Percentiles rank a stretch among this genome's conserved stretches.
Evolutionary conservation across 495 filamentous ascomycete species (phyloP).

Genomic region (Neurospora pannonica): DNA sequence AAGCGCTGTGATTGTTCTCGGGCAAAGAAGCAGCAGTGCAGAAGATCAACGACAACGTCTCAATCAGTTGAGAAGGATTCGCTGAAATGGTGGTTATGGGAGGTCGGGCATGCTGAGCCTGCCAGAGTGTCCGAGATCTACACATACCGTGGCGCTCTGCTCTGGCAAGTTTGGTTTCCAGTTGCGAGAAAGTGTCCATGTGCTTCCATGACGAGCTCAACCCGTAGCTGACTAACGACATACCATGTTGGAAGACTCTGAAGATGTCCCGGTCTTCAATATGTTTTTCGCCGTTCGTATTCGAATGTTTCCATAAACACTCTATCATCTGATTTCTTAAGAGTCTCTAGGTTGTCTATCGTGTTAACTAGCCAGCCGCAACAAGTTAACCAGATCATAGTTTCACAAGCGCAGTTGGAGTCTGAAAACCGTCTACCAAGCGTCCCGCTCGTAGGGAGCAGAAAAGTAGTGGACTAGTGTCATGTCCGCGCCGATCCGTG

Average conservation of each 20-base stretch:
- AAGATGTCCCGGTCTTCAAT: not conserved
- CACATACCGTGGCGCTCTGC: not conserved
- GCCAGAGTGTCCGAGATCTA: not conserved
- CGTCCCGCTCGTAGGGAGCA: not conserved
- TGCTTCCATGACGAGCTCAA: not conserved
- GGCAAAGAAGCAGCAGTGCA: not conserved
- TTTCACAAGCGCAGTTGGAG: not conserved
- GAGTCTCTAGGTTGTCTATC: not conserved
- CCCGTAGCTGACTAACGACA: not conserved
- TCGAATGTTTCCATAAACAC: not conserved
- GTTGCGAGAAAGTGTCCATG: not conserved
- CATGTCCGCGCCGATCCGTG: not conserved
- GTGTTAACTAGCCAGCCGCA: not conserved
- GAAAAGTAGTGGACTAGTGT: not conserved
- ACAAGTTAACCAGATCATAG: not conserved
- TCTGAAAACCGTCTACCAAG: not conserved
- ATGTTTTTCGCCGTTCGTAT: not conserved
- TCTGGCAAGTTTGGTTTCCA: not conserved
- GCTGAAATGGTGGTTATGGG: not conserved
- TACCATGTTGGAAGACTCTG: not conserved
- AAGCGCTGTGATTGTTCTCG: not conserved
- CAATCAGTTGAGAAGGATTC: not conserved
- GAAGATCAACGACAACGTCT: not conserved
- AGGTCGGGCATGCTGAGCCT: not conserved
- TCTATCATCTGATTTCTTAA: not conserved